These are phyloP conservation scores for Colletotrichum limetticola DNA, from an alignment of 2,329 filamentous ascomycete species.

Conservation along the genomic window DNA sequence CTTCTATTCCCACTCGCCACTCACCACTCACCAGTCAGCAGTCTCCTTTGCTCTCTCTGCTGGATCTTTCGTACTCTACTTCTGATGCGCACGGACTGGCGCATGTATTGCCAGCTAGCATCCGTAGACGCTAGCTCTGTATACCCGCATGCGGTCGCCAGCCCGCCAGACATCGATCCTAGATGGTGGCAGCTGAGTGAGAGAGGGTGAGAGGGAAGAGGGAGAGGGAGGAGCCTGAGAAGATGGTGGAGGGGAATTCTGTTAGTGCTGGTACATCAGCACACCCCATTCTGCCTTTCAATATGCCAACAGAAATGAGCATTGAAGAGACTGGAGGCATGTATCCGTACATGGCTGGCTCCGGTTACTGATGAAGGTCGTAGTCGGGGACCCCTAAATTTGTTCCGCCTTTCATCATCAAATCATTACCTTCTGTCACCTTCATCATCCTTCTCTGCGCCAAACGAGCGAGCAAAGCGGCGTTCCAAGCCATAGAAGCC, in stretches of 20 bases:
- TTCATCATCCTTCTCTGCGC: neutral
- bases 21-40: neutral
- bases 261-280: conserved; percentile 1
- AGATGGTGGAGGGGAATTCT: neutral
- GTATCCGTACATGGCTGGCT: neutral
- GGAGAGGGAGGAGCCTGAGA: neutral
- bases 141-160: conserved; percentile 12
- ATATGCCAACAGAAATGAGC: neutral
- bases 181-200: neutral
- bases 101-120: neutral
- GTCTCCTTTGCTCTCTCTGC: neutral
- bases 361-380: neutral
- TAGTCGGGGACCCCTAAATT: conserved; percentile 16
- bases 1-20: neutral
- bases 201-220: neutral
- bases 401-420: neutral
- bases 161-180: neutral
- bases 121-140: neutral
- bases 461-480: neutral
- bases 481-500: conserved; percentile 6
- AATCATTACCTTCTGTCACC: neutral
- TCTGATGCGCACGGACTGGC: conserved; percentile 13
- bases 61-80: neutral
- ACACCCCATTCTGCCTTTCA: neutral
- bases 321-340: neutral